Conservation (phyloP, 768 basidiomycete species). For the Boletus barrowsii region DNA sequence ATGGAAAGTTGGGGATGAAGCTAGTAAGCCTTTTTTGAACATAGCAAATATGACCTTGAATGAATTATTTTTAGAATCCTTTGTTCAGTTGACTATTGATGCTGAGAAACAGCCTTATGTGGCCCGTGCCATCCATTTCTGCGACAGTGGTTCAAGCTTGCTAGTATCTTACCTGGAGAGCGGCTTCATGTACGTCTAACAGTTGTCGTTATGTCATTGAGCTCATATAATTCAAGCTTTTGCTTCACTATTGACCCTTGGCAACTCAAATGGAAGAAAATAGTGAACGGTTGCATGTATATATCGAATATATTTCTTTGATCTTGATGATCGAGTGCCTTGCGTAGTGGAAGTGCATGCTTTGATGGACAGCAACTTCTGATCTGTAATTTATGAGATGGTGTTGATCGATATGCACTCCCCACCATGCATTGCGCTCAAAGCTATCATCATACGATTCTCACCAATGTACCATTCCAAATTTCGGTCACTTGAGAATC, state of each 20-base stretch:
- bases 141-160: neutral
- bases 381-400: neutral
- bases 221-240: neutral
- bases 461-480: neutral
- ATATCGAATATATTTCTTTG: no score
- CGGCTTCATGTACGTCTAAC: no score
- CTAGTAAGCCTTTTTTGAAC: neutral
- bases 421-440: neutral
- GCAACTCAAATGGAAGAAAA: conserved; percentile 8
- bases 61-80: neutral
- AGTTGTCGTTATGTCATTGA: no score
- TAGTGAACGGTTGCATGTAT: neutral
- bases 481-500: no score
- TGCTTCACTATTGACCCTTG: neutral
- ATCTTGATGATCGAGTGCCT: no score
- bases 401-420: neutral
- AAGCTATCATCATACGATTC: neutral
- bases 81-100: neutral
- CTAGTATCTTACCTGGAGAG: no score
- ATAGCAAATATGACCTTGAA: no score
- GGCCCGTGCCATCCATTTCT: neutral
- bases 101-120: neutral
- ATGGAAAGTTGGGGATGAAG: neutral
- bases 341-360: neutral
- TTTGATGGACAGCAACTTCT: neutral